Conservation (phyloP, 2,329 filamentous ascomycete genomes). For the Pezicula radicicola region DNA sequence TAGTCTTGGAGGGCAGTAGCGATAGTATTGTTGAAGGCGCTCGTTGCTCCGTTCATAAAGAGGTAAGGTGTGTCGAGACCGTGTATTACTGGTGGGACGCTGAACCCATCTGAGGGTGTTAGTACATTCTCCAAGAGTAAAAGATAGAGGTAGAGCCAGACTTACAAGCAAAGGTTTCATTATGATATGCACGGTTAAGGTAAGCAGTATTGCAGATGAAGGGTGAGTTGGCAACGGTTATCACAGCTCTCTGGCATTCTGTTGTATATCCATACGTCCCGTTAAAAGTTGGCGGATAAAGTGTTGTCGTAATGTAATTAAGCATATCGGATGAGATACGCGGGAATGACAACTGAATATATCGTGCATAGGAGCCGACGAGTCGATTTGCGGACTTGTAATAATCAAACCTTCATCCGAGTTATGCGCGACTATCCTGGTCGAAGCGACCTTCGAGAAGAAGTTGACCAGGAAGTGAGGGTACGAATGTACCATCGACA, state of each 20-base stretch:
- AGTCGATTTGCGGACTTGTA: conserved; percentile 28
- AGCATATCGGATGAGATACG: background rate
- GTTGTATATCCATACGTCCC: conserved; percentile 14
- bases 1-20: too few species aligned
- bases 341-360: conserved; percentile 1
- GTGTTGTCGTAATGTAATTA: background rate
- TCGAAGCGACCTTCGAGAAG: conserved; percentile 41
- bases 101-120: conserved; percentile 48
- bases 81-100: conserved; percentile 46
- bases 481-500: conserved; percentile 46
- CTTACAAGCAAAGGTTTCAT: too few species aligned
- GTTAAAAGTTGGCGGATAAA: conserved; percentile 2
- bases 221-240: conserved; percentile 36
- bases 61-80: conserved; percentile 45
- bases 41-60: conserved; percentile 36
- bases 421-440: conserved; percentile 42
- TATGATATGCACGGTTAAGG: conserved; percentile 35
- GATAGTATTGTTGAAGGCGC: too few species aligned
- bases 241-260: conserved; percentile 37
- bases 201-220: conserved; percentile 49
- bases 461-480: conserved; percentile 41
- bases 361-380: conserved; percentile 7
- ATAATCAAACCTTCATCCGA: conserved; percentile 39
- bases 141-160: too few species aligned
- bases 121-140: conserved; percentile 23